These are phyloP conservation scores for Ophiocordyceps camponoti-leonardi DNA, from an alignment of 2,329 filamentous ascomycete species.

Conservation along the genomic window DNA sequence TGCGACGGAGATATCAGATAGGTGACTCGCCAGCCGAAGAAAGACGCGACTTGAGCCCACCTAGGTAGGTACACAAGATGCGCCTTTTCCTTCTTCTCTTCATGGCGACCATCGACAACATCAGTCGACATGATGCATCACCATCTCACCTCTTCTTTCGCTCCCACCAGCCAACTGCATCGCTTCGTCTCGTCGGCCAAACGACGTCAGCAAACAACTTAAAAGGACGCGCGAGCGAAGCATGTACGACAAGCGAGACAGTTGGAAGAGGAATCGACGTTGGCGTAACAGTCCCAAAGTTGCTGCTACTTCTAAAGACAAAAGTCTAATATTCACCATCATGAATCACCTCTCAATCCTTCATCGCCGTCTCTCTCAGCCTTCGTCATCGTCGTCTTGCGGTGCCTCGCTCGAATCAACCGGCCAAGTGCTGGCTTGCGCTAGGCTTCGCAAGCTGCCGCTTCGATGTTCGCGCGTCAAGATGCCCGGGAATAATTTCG, in stretches of 20 bases:
- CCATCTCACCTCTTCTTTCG: background rate
- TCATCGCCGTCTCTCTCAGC: background rate
- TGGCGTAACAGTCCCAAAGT: background rate
- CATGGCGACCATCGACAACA: too few species aligned
- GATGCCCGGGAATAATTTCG: conserved; percentile 55
- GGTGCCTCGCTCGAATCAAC: conserved; percentile 5
- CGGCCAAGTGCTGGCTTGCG: conserved; percentile 9
- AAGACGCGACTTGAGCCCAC: too few species aligned
- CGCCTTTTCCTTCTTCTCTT: too few species aligned
- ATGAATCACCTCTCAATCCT: background rate
- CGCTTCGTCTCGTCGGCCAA: background rate
- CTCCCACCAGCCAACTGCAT: background rate
- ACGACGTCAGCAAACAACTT: background rate
- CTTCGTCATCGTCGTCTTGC: conserved; percentile 4
- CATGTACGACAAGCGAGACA: background rate
- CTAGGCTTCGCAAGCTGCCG: conserved; percentile 19
- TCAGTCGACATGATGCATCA: too few species aligned
- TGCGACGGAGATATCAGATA: too few species aligned
- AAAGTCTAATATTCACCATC: background rate
- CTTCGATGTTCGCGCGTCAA: conserved; percentile 32
- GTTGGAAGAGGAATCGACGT: background rate
- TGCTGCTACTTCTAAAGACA: background rate
- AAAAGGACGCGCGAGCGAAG: background rate
- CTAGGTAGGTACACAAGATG: too few species aligned
- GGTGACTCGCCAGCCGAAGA: too few species aligned